Evolutionary conservation across 2,329 filamentous ascomycete species (phyloP), one percentile per base, ranked within the genome.

Genomic region (Pestalotiopsis fici): DNA sequence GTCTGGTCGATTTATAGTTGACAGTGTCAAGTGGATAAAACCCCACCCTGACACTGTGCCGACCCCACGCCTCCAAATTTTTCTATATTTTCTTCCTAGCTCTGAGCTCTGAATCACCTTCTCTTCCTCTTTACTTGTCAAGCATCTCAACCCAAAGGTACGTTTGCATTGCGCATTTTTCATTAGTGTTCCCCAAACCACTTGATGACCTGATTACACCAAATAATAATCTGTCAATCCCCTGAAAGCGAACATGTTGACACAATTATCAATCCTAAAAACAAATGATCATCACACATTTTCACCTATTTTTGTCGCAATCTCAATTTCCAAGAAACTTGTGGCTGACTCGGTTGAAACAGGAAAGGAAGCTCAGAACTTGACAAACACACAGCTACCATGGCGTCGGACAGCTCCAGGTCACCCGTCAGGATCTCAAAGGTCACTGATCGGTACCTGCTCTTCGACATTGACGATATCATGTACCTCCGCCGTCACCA

Each of bases 381-480:
- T 23, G 6, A 21, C 6, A 23, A 23, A n/a, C 3, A 15, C 1
- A 1, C 15, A 3, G 35, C 23, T 18, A 23, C 31, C 18, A 67
- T 64, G 59, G 59, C 65, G 23, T 23, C 59, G 12, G 59, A 57
- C 6, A 43, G 59, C 23, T 67, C 66, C 35, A 69, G 60, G 25
- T 69, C 73, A 64, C 69, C 88, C 12, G 87, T 97, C 70, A 90
- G 93, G 69, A 96, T 98, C 76, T 95, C 93, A 71, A 86, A 88
- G 77, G 89, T 97, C 69, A 90, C 90, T 59, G 90, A 91, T 72
- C 91, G 93, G 71, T 98, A 95, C 82, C 88, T 98, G 69, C 85
- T 99, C 72, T 98, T 98, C 84, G 94, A 97, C 78, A 88, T 94
- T 74, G 88, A 94, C 76, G 89, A 90, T 71, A 91, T 94, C 68